Percentiles rank a stretch among this genome's conserved stretches.
These are phyloP conservation scores for Rhipidocladum racemiflorum DNA, from an alignment of 176 grass and related monocot species.

Conservation along the genomic window DNA sequence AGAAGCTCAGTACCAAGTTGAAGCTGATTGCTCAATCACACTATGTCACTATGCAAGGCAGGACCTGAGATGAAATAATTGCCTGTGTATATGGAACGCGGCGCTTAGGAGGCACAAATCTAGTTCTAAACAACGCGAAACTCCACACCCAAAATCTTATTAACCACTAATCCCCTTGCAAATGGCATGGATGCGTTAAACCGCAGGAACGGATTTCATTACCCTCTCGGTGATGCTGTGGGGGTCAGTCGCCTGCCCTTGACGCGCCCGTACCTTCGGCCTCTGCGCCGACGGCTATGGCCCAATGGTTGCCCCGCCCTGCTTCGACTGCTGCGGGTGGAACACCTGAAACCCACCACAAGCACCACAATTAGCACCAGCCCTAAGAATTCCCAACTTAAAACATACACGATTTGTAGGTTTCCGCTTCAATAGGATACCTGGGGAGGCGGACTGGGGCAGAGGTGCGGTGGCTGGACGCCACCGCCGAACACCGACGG, in stretches of 20 bases:
- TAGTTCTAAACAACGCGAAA: neutral
- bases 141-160: neutral
- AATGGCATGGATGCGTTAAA: neutral
- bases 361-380: neutral
- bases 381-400: neutral
- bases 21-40: neutral
- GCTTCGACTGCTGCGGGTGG: slow-evolving; percentile 66
- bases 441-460: slow-evolving; percentile 71
- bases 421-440: slow-evolving; percentile 16
- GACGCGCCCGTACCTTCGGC: slow-evolving; percentile 87
- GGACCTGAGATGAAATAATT: neutral
- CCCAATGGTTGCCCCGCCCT: slow-evolving; percentile 33
- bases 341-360: slow-evolving; percentile 59
- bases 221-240: slow-evolving; percentile 98
- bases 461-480: slow-evolving; percentile 69
- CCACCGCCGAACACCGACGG: slow-evolving; percentile 67
- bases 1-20: neutral
- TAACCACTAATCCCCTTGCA: neutral
- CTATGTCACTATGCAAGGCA: neutral
- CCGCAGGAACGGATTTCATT: slow-evolving; percentile 5
- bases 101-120: neutral
- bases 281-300: slow-evolving; percentile 70
- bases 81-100: neutral
- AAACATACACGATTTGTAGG: neutral
- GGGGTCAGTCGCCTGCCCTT: slow-evolving; percentile 89